Percentiles rank a stretch among this genome's conserved stretches.
Conservation (phyloP, 2,329 filamentous ascomycete species). For the Xylaria sp. region DNA sequence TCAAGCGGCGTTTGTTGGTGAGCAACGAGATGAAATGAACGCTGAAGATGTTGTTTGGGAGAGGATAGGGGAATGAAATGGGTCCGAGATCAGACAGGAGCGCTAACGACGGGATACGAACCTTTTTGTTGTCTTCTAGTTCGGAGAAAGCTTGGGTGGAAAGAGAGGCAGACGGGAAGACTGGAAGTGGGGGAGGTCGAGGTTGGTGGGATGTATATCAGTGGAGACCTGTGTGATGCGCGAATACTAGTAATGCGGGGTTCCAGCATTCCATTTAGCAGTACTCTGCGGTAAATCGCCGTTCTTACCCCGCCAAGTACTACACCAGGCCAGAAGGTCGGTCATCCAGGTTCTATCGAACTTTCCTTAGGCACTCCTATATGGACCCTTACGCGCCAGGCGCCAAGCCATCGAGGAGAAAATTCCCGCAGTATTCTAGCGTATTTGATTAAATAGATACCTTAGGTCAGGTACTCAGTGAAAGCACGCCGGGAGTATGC, state of each 20-base stretch:
- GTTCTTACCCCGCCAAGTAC: slow-evolving; percentile 18
- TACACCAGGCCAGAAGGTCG: too few species aligned
- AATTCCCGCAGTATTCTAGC: neutral
- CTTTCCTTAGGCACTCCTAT: neutral
- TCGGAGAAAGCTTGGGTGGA: slow-evolving; percentile 16
- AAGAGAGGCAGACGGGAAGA: slow-evolving; percentile 6
- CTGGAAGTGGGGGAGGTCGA: slow-evolving; percentile 1
- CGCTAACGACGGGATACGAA: slow-evolving; percentile 12
- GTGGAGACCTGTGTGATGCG: slow-evolving; percentile 12
- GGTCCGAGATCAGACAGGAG: neutral
- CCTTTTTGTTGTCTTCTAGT: slow-evolving; percentile 28
- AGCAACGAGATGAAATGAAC: neutral
- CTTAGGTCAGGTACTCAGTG: neutral
- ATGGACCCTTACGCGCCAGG: too few species aligned
- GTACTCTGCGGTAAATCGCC: too few species aligned
- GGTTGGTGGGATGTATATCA: neutral
- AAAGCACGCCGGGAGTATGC: neutral
- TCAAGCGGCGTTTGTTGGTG: neutral
- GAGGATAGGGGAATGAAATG: neutral
- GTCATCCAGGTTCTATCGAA: slow-evolving; percentile 8
- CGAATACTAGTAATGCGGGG: slow-evolving; percentile 5
- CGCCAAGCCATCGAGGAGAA: neutral
- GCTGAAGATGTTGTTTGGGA: neutral
- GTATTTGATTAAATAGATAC: too few species aligned
- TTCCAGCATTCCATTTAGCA: slow-evolving; percentile 7